Evolutionary conservation across 192 early-diverging fungal genomes (phyloP), one percentile per base, ranked within the genome.

Genomic region (Rhizophlyctis rosea): DNA sequence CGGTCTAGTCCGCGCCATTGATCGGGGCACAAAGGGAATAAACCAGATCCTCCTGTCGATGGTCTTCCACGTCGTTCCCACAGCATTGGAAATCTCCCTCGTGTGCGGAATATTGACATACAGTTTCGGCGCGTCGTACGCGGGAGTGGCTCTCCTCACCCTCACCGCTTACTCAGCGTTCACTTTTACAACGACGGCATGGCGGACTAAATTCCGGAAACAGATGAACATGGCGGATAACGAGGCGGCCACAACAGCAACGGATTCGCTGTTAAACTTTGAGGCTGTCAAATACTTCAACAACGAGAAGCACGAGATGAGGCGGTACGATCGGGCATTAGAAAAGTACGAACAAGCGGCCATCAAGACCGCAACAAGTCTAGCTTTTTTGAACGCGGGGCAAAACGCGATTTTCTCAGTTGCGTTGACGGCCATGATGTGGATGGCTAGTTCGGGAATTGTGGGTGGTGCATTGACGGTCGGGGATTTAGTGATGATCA

Each of bases 401-500:
- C 97, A 99, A 70, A 93, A 87, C 65, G 80, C 88, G 13, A 96
- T 99, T 53, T 98, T 99, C 61, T 90, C 89, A 48, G 80, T 89
- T n/a, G 86, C 93, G 16, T 79, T 99, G 60, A 95, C 96, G 1
- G 57, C 74, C 14, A 95, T 98, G 88, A 99, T 99, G 97, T 93
- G 88, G 64, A 85, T 99, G 80, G 91, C 95, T 0, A 88, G 93
- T 5, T 81, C 94, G 44, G 93, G 94, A 31, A 92, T 99, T 7
- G 70, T 84, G 0, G 59, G 55, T 39, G 88, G 90, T 0, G 76
- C 83, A 1, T 78, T 99, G 82, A 96, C 93, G 1, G 87, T 99
- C 27, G 97, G 97, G 44, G 97, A 99, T 68, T 82, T 99, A 3
- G 97, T 99, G 21, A 92, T 99, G 93, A 86, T 99, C 57, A 99